Percentiles rank a stretch among this genome's conserved stretches.
Conservation (phyloP, 495 filamentous ascomycete species). For the Penicillium herquei region DNA sequence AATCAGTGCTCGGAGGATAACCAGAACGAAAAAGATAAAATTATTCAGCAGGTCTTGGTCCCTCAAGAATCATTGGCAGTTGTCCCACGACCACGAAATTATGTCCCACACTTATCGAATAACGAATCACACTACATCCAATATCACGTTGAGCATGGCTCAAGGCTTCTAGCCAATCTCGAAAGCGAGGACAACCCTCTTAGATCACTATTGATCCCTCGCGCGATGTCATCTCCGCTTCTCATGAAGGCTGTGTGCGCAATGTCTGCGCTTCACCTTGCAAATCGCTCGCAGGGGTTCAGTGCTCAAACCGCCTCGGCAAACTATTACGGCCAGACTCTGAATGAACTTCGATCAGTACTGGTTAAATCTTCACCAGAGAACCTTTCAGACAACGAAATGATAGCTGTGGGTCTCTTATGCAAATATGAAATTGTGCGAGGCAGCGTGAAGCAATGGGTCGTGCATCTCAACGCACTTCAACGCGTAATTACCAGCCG, state of each 20-base stretch:
- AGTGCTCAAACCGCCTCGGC: slow-evolving; percentile 33
- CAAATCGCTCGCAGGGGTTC: slow-evolving; percentile 33
- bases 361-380: slow-evolving; percentile 22
- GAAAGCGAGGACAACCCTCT: slow-evolving; percentile 44
- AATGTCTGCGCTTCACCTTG: slow-evolving; percentile 42
- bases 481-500: slow-evolving; percentile 39
- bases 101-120: slow-evolving; percentile 31
- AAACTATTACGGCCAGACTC: slow-evolving; percentile 38
- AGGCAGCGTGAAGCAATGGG: slow-evolving; percentile 45
- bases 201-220: slow-evolving; percentile 40
- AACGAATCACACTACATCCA: slow-evolving; percentile 44
- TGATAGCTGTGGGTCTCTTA: slow-evolving; percentile 42
- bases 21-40: not conserved
- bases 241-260: slow-evolving; percentile 45
- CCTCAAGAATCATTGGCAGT: slow-evolving; percentile 1
- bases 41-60: not conserved
- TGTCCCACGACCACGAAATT: slow-evolving; percentile 13
- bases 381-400: slow-evolving; percentile 31
- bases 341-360: slow-evolving; percentile 33
- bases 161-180: slow-evolving; percentile 40
- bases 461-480: slow-evolving; percentile 40
- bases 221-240: slow-evolving; percentile 42
- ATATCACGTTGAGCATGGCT: slow-evolving; percentile 43
- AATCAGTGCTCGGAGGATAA: slow-evolving; percentile 1
- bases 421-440: slow-evolving; percentile 47